Base-by-base conservation (phyloP, 129 eudicot genomes). In the Oenanthe sinensis region DNA sequence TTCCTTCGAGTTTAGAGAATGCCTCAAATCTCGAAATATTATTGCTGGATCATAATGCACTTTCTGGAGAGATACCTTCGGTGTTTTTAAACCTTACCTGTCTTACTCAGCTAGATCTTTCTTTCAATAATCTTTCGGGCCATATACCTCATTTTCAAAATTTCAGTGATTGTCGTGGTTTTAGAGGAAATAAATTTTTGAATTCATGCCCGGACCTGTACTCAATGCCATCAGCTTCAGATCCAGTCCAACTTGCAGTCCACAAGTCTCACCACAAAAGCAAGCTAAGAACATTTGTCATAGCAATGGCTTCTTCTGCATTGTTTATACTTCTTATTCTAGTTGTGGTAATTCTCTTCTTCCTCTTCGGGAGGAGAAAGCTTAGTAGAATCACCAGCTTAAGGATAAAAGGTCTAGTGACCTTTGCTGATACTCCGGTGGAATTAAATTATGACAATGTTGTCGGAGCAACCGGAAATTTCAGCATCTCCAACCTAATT, bases 121-220 rank as follows among this genome's bases (percentile, higher is more conserved):
- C 83, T 37, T 84, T 67, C 75, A 84, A 84, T 46, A 84, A 80
- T 81, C 84, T 84, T 77, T 75, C 81, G 43, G 87, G 87, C 73
- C 84, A 19, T 68, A 76, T 84, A 69, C 87, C 87, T 47, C 84
- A 40, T 43, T 77, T 84, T 76, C 78, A 70, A 60, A 45, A 77
- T 47, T 44, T 50, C 8, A 69, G 26, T 58, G 75, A 80, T 71
- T 84, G 87, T 58, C 75, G 44, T 39, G 22, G 75, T 73, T 84
- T 84, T 72, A 80, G 15, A 71, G 87, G 84, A 45, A 84, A 84
- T 62, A 68, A 40, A 20, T 71, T 50, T 55, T 76, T 84, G 48
- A 63, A 71, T 42, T 71, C 84, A 4, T 84, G 87, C 60, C 84
- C 84, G 4, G 87, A 84, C 71, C 78, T 62, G 55, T 52, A 76